A percentile compares a stretch with the other conserved stretches of the same genome.
These are phyloP conservation scores for Agaricus bisporus DNA, from an alignment of 768 basidiomycete species.

Conservation along the genomic window DNA sequence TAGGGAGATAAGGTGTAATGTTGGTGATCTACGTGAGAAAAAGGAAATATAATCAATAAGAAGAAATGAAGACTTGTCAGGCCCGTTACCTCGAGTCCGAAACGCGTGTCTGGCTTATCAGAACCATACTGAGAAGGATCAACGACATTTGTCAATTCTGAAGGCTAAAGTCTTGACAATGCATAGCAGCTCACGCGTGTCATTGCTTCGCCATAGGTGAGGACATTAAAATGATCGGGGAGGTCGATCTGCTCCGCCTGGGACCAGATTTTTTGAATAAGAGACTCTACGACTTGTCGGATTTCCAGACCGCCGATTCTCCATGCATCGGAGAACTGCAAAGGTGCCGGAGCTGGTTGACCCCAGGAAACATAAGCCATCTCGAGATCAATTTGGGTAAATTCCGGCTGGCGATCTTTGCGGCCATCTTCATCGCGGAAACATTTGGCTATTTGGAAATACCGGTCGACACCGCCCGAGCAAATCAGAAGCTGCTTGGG, in stretches of 20 bases:
- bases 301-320: constrained; percentile 84
- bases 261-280: constrained; percentile 74
- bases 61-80: constrained; percentile 3
- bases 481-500: constrained; percentile 91
- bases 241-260: constrained; percentile 58
- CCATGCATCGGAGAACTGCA: constrained; percentile 43
- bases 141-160: constrained; percentile 7
- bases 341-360: constrained; percentile 16
- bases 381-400: constrained; percentile 95
- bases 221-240: constrained; percentile 61
- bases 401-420: constrained; percentile 94
- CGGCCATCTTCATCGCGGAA: constrained; percentile 96
- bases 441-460: constrained; percentile 91
- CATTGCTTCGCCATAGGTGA: constrained; percentile 94
- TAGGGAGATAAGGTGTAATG: constrained; percentile 25
- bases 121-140: constrained; percentile 65
- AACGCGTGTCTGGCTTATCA: constrained; percentile 92
- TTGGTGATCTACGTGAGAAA: constrained; percentile 34
- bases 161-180: constrained; percentile 15
- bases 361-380: constrained; percentile 95
- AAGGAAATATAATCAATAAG: constrained; percentile 13
- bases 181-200: constrained; percentile 49
- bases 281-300: constrained; percentile 67
- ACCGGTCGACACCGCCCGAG: constrained; percentile 84
- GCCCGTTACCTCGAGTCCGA: constrained; percentile 67